Conservation (phyloP, 2,329 filamentous ascomycete species). For the Aureobasidium sp. region DNA sequence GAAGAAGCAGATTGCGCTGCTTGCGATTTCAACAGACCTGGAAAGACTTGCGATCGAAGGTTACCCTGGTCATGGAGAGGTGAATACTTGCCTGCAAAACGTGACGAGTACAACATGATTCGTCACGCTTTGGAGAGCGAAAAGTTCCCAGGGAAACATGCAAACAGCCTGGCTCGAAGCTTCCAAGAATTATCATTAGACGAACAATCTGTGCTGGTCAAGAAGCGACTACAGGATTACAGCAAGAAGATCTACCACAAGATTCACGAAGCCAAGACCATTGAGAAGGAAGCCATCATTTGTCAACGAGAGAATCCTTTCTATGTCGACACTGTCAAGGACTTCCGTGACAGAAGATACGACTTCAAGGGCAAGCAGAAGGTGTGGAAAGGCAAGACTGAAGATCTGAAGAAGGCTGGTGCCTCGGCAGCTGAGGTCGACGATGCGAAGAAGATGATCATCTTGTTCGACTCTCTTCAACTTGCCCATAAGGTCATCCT, state of each 20-base stretch:
- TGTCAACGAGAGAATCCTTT: conserved; percentile 98
- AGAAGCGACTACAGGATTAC: conserved; percentile 84
- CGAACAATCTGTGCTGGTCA: conserved; percentile 71
- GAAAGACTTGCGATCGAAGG: conserved; percentile 91
- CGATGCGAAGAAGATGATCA: conserved; percentile 96
- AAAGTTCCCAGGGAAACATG: conserved; percentile 71
- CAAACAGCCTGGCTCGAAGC: conserved; percentile 59
- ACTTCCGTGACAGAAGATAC: conserved; percentile 94
- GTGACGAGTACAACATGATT: conserved; percentile 99
- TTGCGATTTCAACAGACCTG: conserved; percentile 95
- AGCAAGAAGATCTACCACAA: conserved; percentile 99
- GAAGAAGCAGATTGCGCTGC: conserved; percentile 91
- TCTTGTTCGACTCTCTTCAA: conserved; percentile 91
- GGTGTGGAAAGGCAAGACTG: conserved; percentile 96
- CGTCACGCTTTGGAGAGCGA: conserved; percentile 85
- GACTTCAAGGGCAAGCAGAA: conserved; percentile 99
- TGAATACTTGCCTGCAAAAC: conserved; percentile 90
- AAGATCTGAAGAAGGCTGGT: conserved; percentile 75
- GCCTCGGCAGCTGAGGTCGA: conserved; percentile 72
- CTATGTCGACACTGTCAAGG: conserved; percentile 91
- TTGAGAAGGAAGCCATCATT: conserved; percentile 91
- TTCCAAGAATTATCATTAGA: conserved; percentile 79
- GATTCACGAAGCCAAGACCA: conserved; percentile 89
- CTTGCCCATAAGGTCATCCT: conserved; percentile 98
- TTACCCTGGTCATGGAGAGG: conserved; percentile 98